Conservation (phyloP, 2,329 filamentous ascomycete genomes). For the Fusarium sambucinum region DNA sequence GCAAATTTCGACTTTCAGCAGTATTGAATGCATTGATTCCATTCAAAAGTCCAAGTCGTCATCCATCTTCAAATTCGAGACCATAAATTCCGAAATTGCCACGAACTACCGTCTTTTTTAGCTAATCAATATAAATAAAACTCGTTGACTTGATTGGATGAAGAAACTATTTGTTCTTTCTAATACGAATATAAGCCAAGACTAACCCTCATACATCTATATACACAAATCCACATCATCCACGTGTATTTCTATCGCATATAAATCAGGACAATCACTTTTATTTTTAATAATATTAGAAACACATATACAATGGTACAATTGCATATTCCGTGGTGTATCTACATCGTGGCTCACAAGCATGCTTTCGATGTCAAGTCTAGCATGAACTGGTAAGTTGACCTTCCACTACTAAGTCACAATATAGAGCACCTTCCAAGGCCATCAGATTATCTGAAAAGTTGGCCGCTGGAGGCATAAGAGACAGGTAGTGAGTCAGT, state of each 20-base stretch:
- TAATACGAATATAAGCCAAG: not conserved
- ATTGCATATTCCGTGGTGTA: not conserved
- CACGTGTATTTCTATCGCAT: not conserved
- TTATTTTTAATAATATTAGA: not conserved
- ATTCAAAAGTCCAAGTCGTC: constrained; percentile 19
- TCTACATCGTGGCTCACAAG: not conserved
- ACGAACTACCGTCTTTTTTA: not conserved
- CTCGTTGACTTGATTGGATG: not conserved
- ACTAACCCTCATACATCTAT: not conserved
- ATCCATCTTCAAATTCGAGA: constrained; percentile 15
- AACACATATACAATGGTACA: not conserved
- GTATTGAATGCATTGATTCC: not conserved
- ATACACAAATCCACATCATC: not conserved
- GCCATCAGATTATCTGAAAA: too few species aligned
- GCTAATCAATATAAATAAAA: not conserved
- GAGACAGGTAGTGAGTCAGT: too few species aligned
- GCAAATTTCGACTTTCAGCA: not conserved
- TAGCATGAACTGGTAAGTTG: too few species aligned
- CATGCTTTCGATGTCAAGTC: too few species aligned
- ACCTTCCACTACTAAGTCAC: too few species aligned
- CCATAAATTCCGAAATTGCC: constrained; percentile 2
- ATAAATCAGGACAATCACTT: not conserved
- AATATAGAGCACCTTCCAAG: too few species aligned
- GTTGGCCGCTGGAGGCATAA: too few species aligned
- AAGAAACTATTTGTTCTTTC: not conserved